A percentile compares a stretch with the other conserved stretches of the same genome.
phyloP scores from a whole-genome alignment of 2,329 filamentous ascomycete species.

The Pseudogymnoascus verrucosus region DNA sequence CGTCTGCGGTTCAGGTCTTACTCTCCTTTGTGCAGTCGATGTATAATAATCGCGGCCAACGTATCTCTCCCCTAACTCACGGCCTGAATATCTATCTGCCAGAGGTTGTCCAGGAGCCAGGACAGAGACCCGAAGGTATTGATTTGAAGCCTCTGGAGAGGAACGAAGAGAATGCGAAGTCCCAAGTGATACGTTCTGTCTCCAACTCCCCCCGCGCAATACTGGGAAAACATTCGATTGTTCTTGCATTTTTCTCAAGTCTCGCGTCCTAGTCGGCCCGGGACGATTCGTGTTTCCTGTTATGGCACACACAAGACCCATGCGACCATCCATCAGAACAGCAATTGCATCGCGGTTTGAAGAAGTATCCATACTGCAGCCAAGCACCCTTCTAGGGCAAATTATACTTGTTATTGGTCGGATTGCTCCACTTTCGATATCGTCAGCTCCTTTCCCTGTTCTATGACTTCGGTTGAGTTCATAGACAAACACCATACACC shows the following conservation, averaged over 20 bases:
- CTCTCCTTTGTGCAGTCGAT: neutral
- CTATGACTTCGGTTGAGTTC: conserved; percentile 22
- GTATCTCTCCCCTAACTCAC: neutral
- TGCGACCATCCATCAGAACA: conserved; percentile 49
- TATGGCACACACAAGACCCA: conserved; percentile 54
- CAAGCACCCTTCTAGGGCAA: conserved; percentile 49
- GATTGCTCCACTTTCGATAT: conserved; percentile 24
- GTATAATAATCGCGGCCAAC: neutral
- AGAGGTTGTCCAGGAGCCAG: neutral
- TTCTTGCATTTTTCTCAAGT: conserved; percentile 2
- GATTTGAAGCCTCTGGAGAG: neutral
- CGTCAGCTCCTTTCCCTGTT: neutral
- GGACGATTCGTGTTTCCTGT: conserved; percentile 21
- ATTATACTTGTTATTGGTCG: conserved; percentile 43
- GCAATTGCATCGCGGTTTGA: conserved; percentile 47
- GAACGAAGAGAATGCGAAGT: neutral
- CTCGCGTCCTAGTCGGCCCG: neutral
- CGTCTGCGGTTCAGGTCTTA: neutral
- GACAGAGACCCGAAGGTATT: neutral
- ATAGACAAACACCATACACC: conserved; percentile 50
- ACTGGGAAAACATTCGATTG: neutral
- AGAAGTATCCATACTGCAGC: conserved; percentile 56
- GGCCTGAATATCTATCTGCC: neutral
- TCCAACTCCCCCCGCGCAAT: neutral
- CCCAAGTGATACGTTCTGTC: neutral